phyloP scores from a whole-genome alignment of 78 protist species.

The Pigoraptor vietnamica region DNA sequence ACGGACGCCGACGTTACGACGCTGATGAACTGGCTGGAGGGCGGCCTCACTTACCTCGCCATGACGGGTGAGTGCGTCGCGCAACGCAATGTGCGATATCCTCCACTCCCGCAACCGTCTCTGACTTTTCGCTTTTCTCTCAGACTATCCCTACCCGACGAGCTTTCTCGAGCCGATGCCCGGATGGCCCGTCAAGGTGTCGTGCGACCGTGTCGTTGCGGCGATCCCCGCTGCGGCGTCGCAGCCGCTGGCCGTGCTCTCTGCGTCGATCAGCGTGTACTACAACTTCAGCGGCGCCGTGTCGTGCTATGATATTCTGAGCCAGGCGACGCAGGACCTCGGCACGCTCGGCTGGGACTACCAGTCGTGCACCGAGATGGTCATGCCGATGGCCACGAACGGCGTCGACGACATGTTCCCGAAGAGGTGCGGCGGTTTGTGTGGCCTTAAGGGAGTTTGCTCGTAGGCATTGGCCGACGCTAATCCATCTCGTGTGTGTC shows the following conservation, averaged over 20 bases:
- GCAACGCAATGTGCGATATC: too few relatives aligned
- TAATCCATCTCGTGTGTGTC: not conserved
- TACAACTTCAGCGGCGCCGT: not conserved
- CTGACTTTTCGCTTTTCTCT: too few relatives aligned
- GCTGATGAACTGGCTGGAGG: not conserved
- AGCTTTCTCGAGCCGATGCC: slow-evolving; percentile 16
- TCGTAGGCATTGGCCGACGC: not conserved
- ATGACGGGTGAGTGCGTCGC: too few relatives aligned
- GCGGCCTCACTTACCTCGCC: not conserved
- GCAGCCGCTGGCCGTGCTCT: too few relatives aligned
- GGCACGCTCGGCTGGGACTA: slow-evolving; percentile 20
- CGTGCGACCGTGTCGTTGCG: too few relatives aligned
- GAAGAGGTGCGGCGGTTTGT: not conserved
- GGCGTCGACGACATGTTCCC: slow-evolving; percentile 29
- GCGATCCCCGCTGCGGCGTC: too few relatives aligned
- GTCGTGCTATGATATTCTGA: not conserved
- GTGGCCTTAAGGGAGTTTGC: not conserved
- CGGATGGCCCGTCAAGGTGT: too few relatives aligned
- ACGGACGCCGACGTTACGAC: not conserved
- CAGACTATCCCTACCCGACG: slow-evolving; percentile 35
- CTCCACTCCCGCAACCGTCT: too few relatives aligned
- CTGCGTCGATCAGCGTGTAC: slow-evolving; percentile 17
- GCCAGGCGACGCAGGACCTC: not conserved
- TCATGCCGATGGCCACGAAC: not conserved
- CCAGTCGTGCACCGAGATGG: slow-evolving; percentile 52